phyloP scores from a whole-genome alignment of 306 rosid species.

The Luffa aegyptiaca region DNA sequence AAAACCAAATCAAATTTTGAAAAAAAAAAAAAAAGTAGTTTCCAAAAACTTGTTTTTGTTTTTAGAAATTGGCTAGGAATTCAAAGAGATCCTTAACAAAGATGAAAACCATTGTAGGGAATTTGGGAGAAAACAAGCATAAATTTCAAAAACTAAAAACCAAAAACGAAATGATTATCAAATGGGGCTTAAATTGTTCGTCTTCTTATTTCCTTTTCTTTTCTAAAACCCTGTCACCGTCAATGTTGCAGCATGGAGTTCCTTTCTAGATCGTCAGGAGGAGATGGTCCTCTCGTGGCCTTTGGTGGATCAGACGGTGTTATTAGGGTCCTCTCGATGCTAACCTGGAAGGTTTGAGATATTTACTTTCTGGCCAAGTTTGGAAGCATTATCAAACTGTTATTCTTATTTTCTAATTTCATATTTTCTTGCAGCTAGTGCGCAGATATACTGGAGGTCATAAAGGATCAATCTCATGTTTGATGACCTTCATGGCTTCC shows the following conservation, averaged over 20 bases:
- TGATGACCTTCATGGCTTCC: conserved; percentile 88
- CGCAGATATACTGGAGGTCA: conserved; percentile 95
- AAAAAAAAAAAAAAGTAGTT: too few species aligned
- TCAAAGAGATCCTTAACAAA: too few species aligned
- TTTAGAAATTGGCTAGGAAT: too few species aligned
- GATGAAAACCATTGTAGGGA: too few species aligned
- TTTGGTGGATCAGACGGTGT: conserved; percentile 98
- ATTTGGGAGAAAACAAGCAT: too few species aligned
- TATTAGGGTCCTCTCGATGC: conserved; percentile 95
- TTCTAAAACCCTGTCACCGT: not conserved
- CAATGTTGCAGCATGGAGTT: conserved; percentile 87
- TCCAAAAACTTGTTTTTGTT: too few species aligned
- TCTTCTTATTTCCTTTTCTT: conserved; percentile 8
- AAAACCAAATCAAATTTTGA: too few species aligned
- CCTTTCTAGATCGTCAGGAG: conserved; percentile 71
- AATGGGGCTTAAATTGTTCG: too few species aligned
- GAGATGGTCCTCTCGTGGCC: conserved; percentile 95
- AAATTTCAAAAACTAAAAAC: too few species aligned
- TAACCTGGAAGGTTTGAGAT: conserved; percentile 86
- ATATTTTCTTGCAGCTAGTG: conserved; percentile 61
- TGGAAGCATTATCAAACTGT: not conserved
- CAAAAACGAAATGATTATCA: too few species aligned
- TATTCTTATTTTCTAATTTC: conserved; percentile 18
- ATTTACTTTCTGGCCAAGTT: conserved; percentile 17
- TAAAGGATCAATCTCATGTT: conserved; percentile 91